These are phyloP conservation scores for Aspergillus transmontanensis DNA, from an alignment of 2,329 filamentous ascomycete genomes.

Conservation along the genomic window DNA sequence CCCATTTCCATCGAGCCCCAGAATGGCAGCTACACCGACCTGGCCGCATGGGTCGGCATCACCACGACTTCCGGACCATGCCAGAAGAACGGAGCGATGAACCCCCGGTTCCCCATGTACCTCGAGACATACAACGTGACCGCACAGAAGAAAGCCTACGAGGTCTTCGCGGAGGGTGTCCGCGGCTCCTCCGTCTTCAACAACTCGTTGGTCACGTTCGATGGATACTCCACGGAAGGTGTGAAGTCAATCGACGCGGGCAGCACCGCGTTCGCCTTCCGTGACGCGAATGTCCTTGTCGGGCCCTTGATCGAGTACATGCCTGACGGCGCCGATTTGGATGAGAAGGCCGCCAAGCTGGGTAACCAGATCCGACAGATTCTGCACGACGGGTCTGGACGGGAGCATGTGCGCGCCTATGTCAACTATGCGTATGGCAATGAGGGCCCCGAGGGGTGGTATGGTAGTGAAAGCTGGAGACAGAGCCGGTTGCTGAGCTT, in stretches of 20 bases:
- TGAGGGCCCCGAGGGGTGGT: constrained; percentile 28
- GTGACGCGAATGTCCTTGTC: constrained; percentile 47
- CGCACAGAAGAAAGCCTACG: constrained; percentile 41
- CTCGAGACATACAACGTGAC: constrained; percentile 43
- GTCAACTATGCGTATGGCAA: constrained; percentile 36
- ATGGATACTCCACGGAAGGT: constrained; percentile 55
- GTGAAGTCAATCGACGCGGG: constrained; percentile 41
- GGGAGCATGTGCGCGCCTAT: constrained; percentile 28
- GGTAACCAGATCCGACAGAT: constrained; percentile 35
- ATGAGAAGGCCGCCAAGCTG: constrained; percentile 26
- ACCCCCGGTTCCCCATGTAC: constrained; percentile 50
- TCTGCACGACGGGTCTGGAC: constrained; percentile 23
- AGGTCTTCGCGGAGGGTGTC: constrained; percentile 39
- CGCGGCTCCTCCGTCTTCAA: constrained; percentile 35
- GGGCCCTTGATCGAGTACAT: constrained; percentile 35
- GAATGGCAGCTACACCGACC: constrained; percentile 49
- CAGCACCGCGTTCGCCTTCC: constrained; percentile 51
- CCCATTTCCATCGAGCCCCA: constrained; percentile 36
- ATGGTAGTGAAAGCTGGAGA: constrained; percentile 38
- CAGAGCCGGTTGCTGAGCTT: constrained; percentile 31
- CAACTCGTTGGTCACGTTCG: constrained; percentile 57
- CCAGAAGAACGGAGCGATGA: constrained; percentile 45
- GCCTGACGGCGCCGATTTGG: constrained; percentile 24
- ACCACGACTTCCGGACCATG: constrained; percentile 41
- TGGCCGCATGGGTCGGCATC: constrained; percentile 49